Base-by-base conservation (phyloP, 768 basidiomycete genomes). In the Megacollybia marginata region DNA sequence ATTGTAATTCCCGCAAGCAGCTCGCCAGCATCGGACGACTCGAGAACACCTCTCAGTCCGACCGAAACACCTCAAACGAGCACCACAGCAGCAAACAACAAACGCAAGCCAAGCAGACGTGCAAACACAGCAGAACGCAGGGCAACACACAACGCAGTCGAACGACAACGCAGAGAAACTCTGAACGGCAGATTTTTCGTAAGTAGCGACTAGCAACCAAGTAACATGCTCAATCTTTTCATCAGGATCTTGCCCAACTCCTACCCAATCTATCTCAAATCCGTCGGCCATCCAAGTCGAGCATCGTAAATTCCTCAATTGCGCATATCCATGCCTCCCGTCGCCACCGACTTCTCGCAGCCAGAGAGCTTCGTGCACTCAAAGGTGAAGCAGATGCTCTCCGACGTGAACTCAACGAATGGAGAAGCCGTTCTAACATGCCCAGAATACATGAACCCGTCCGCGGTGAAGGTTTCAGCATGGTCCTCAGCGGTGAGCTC, bases 51-150 rank as follows among this genome's bases (percentile, higher is more conserved):
- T 28, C 38, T 40, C 38, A 40, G 38, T 13, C 15, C 13, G 65
- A n/a, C 59, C 66, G 59, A 20, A 36, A 47, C 19, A 54, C 55
- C 13, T 44, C 53, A 42, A 46, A 42, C 57, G 52, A 45, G 58
- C 48, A 49, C 43, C 52, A 42, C 46, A 55, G 52, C 54, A 38
- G 54, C 35, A 46, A 28, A 54, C 53, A 49, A 49, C 36, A 52
- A 49, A 31, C 81, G 88, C 65, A 95, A 95, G 66, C 82, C 90
- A 49, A 81, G 79, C 60, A 78, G 92, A 54, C 82, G 93, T 32
- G 93, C 92, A 47, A 97, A 97, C 69, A 97, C 94, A 47, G 94
- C 93, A 47, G 95, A 97, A 65, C 89, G 94, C 67, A 75, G 95
- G 33, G 92, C 92, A 4, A 93, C 90, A 18, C 95, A 99, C 71